Evolutionary conservation across 495 filamentous ascomycete genomes (phyloP), one percentile per base, ranked within the genome.

Genomic region (Penicillium mononematosum): DNA sequence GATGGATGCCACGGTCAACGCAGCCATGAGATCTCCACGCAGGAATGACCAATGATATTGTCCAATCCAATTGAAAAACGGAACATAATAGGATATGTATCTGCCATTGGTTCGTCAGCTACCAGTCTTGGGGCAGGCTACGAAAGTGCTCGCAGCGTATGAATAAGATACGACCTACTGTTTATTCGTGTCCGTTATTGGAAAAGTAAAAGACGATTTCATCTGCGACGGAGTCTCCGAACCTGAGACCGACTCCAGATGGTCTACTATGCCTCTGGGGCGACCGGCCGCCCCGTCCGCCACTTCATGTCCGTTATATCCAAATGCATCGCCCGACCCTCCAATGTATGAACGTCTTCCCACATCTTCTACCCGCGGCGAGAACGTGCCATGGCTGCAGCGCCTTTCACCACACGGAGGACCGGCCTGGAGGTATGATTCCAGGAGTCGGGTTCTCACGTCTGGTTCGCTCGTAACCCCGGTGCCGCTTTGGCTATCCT

Each of bases 61-160:
- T 39, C 75, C 75, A 32, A 94, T 85, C 94, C 94, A 99, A 53
- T 86, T 88, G 57, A 96, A 74, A 51, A 91, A 88, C 1, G 95
- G 94, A 38, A 99, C 80, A 69, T 99, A 98, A 74, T 99, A 98
- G 0, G 85, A 87, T 56, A 96, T 70, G 70, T 97, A 98, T 81
- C 90, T 95, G 61, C 34, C 68, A 29, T 10, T 47, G 58, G 63
- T 14, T 44, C 31, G 55, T 68, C 55, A 72, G 67, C 59, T 43
- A 49, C 49, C 6, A 20, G 12, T 27, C 48, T 3, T 11, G 31
- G 44, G 7, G 14, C n/a, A 17, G 22, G 48, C 41, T 53, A 50
- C 24, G 17, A 58, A 32, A 39, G 45, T 25, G 45, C 47, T 39
- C 38, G 36, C 6, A 39, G 38, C 42, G 25, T 14, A n/a, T 3